Percentiles rank a stretch among this genome's conserved stretches.
Conservation (phyloP, 495 filamentous ascomycete genomes). For the Clavariopsis aquatica region DNA sequence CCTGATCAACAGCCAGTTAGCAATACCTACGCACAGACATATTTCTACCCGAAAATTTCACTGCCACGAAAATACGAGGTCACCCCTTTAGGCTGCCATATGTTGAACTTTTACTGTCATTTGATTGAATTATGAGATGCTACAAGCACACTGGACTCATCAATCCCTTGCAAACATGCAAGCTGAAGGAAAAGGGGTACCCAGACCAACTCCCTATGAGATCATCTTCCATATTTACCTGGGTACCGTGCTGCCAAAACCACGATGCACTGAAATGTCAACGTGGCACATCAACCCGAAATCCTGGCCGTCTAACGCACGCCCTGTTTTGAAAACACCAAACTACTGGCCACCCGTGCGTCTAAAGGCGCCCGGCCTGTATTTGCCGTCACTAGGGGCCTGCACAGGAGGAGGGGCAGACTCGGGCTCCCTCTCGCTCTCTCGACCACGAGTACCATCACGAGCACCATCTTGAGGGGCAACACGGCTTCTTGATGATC, state of each 20-base stretch:
- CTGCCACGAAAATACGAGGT: not conserved
- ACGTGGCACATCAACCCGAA: not conserved
- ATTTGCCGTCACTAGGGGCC: conserved; percentile 40
- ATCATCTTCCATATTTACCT: conserved; percentile 12
- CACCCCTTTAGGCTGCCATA: not conserved
- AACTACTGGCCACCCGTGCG: conserved; percentile 16
- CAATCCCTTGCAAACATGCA: conserved; percentile 2
- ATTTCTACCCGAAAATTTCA: not conserved
- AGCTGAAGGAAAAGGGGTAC: conserved; percentile 4
- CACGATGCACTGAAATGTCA: not conserved
- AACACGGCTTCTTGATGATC: conserved; percentile 24
- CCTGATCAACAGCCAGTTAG: not conserved
- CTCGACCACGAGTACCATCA: conserved; percentile 29
- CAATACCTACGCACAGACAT: not conserved
- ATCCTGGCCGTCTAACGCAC: not conserved
- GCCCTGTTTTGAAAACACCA: not conserved
- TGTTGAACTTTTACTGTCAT: not conserved
- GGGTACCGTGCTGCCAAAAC: not conserved
- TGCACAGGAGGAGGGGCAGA: conserved; percentile 26
- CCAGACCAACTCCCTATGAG: conserved; percentile 2
- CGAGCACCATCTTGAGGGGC: conserved; percentile 20
- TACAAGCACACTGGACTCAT: conserved; percentile 2
- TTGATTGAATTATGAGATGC: conserved; percentile 18
- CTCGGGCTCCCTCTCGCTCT: conserved; percentile 32
- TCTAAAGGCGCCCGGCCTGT: conserved; percentile 39